Conservation (phyloP, 2,329 filamentous ascomycete genomes). For the Epichloe uncinata region DNA sequence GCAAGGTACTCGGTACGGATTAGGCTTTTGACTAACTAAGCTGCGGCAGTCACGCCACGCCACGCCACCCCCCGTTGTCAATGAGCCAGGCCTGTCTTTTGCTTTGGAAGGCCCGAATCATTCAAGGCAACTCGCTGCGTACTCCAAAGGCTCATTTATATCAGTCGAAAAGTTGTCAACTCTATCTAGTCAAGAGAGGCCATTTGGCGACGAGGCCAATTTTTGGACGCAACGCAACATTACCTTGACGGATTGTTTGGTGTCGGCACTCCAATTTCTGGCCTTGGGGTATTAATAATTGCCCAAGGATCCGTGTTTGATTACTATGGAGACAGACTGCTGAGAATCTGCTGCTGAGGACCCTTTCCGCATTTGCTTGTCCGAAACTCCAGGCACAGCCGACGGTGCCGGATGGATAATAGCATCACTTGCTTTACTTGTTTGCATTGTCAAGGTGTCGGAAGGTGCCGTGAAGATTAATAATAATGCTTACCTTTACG, state of each 20-base stretch:
- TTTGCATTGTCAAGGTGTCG: neutral
- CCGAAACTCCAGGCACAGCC: neutral
- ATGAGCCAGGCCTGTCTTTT: neutral
- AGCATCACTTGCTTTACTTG: neutral
- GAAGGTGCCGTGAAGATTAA: neutral
- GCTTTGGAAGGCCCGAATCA: conserved; percentile 2
- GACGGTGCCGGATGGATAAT: neutral
- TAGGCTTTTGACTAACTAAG: neutral
- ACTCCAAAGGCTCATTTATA: neutral
- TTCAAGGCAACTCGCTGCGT: neutral
- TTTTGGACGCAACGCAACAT: neutral
- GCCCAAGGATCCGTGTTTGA: neutral
- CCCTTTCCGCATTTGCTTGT: neutral
- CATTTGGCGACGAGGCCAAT: neutral
- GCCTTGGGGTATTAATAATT: neutral
- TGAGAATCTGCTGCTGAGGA: no score
- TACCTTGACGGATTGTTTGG: neutral
- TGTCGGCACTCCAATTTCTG: no score
- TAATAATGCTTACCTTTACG: neutral
- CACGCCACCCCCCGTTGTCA: conserved; percentile 1
- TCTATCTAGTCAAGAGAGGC: neutral
- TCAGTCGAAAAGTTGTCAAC: neutral
- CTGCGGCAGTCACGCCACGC: neutral
- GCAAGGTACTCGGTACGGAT: neutral
- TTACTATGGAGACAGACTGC: neutral